Base-by-base conservation (phyloP, 192 early-diverging fungal genomes). In the Rhizoclosmatium sp. region DNA sequence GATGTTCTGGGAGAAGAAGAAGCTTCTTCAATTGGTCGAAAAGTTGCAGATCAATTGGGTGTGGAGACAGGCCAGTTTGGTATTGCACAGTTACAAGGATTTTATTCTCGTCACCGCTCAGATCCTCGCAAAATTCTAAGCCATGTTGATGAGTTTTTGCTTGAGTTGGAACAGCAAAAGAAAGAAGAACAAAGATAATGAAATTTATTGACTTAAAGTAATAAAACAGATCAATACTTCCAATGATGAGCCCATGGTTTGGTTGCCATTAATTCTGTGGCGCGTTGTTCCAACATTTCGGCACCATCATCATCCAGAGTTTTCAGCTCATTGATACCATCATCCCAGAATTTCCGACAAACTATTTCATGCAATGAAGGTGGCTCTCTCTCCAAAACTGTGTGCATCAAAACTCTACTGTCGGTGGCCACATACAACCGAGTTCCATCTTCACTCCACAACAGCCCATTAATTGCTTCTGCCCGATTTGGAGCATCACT, bases 61-160 rank as follows among this genome's bases (percentile, higher is more conserved):
- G 39, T 74, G 10, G 47, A 94, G 91, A 82, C 92, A 21, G 56
- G 16, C 16, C 42, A 31, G 49, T 59, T 70, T 5, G 45, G 66
- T 23, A n/a, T 93, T 2, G 95, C 95, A 1, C 91, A 92, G 77
- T 79, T 96, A 39, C 95, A 96, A 84, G 95, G 95, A 9, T 94
- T 95, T 82, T 95, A 95, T 91, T 92, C 94, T 9, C 87, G 89
- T 47, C 86, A 91, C 68, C 93, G 95, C 71, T 90, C 92, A 74
- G 83, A 89, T 59, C 91, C 95, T 0, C 64, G 86, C 49, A 78
- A 81, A 5, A 91, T 94, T 2, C 77, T 95, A 19, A 84, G 86
- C 1, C 76, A 82, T 54, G 78, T 72, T n/a, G 81, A 82, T 42
- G 60, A 45, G 46, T 70, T 86, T 14, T 54, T 70, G 49, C 21